Percentiles rank a stretch among this genome's conserved stretches.
Conservation (phyloP, 805 yeast species). For the Teunomyces funiuensis region DNA sequence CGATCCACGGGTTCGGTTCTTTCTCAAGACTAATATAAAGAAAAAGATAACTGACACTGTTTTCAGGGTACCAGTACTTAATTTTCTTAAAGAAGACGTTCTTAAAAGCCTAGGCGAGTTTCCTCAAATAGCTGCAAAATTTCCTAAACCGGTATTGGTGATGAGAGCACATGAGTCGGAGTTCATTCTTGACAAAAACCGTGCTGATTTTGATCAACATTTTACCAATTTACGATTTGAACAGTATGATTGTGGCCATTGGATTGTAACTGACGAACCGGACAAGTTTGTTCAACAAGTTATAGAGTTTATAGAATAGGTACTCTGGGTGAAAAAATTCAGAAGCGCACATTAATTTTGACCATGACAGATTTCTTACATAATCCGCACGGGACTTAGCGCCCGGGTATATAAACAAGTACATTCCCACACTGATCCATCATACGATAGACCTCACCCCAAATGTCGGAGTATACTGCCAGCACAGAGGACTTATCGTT, state of each 20-base stretch:
- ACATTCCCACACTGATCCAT: neutral
- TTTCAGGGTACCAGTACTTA: constrained; percentile 32
- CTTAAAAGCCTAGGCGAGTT: constrained; percentile 30
- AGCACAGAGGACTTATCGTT: constrained; percentile 39
- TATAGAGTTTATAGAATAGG: constrained; percentile 6
- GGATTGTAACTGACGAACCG: constrained; percentile 43
- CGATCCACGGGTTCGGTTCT: constrained; percentile 29
- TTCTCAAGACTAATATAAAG: constrained; percentile 39
- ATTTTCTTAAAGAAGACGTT: constrained; percentile 22
- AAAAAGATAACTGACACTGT: constrained; percentile 27
- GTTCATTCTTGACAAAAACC: constrained; percentile 36
- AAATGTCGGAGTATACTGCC: constrained; percentile 42
- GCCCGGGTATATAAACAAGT: constrained; percentile 4
- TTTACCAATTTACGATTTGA: constrained; percentile 21
- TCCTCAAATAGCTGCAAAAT: constrained; percentile 27
- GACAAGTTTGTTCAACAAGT: constrained; percentile 19
- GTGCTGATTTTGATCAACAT: constrained; percentile 21
- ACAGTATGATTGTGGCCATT: constrained; percentile 34
- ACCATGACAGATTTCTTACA: constrained; percentile 1
- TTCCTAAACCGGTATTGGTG: constrained; percentile 38
- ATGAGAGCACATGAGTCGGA: constrained; percentile 44
- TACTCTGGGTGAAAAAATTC: neutral
- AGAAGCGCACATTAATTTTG: neutral
- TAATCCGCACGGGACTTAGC: constrained; percentile 3
- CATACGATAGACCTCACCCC: neutral